A percentile compares a stretch with the other conserved stretches of the same genome.
Conservation (phyloP, 2,329 filamentous ascomycete genomes). For the Gremmenia infestans region DNA sequence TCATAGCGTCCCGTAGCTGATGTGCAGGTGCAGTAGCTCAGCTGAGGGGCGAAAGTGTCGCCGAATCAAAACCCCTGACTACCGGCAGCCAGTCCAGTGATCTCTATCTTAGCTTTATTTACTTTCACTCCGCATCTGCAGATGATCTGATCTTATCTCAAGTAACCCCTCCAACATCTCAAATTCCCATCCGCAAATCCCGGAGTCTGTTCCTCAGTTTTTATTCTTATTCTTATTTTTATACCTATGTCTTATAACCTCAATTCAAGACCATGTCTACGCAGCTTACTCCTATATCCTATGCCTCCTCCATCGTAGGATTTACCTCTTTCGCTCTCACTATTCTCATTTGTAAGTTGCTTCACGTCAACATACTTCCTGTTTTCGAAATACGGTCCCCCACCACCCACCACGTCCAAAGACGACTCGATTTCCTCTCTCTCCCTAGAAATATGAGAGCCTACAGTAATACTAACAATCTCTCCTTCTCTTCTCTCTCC, state of each 20-base stretch:
- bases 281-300: constrained; percentile 8
- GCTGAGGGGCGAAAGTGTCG: neutral
- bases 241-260: neutral
- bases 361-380: neutral
- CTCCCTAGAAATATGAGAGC: neutral
- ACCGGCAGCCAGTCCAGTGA: too few species aligned
- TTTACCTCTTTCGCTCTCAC: constrained; percentile 23
- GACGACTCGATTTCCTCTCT: neutral
- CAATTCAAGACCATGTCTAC: neutral
- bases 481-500: neutral
- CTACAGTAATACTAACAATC: neutral
- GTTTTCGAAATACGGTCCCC: neutral
- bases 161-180: neutral
- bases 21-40: neutral
- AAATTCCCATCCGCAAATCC: neutral
- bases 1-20: neutral
- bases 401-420: neutral
- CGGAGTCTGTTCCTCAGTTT: neutral
- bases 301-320: constrained; percentile 19
- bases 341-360: constrained; percentile 14
- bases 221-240: neutral
- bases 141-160: neutral
- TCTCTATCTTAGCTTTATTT: too few species aligned
- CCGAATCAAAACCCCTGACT: neutral
- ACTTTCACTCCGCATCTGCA: neutral